Conservation (phyloP, 2,329 filamentous ascomycete genomes). For the Volutella citrinella region DNA sequence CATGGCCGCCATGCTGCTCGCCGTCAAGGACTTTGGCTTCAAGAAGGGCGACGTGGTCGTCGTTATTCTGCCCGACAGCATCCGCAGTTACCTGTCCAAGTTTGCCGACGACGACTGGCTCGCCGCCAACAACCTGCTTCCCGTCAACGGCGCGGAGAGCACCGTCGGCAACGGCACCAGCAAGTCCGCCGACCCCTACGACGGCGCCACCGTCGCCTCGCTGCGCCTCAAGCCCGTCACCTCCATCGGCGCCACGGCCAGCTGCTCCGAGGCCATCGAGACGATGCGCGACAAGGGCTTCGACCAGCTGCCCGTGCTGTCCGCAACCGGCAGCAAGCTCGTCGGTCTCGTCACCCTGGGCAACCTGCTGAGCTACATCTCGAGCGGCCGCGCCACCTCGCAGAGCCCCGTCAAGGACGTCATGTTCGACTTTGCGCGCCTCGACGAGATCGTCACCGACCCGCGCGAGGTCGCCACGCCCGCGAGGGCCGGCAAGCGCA, state of each 20-base stretch:
- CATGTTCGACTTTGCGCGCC: constrained; percentile 93
- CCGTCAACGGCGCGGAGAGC: constrained; percentile 52
- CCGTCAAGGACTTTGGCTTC: constrained; percentile 72
- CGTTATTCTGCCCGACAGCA: constrained; percentile 90
- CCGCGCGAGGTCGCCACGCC: constrained; percentile 59
- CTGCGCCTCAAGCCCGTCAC: constrained; percentile 92
- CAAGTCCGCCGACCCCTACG: constrained; percentile 64
- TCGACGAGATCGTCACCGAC: constrained; percentile 90
- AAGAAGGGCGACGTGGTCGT: constrained; percentile 84
- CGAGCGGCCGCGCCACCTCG: constrained; percentile 72
- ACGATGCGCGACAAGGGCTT: constrained; percentile 98
- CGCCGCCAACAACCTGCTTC: constrained; percentile 88
- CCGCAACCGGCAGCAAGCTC: constrained; percentile 65
- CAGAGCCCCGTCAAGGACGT: constrained; percentile 76
- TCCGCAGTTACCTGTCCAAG: constrained; percentile 95
- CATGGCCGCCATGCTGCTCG: constrained; percentile 76
- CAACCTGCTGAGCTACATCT: constrained; percentile 89
- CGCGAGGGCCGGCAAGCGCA: constrained; percentile 42
- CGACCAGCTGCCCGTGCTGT: constrained; percentile 91
- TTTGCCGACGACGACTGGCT: constrained; percentile 99
- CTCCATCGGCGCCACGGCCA: constrained; percentile 67
- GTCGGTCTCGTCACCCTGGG: constrained; percentile 93
- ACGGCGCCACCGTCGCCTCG: constrained; percentile 73
- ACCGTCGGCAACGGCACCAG: constrained; percentile 35
- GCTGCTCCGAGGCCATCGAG: constrained; percentile 87